Evolutionary conservation across 1,139 yeast species (phyloP).

Genomic region (Arxiozyma slooffiae): DNA sequence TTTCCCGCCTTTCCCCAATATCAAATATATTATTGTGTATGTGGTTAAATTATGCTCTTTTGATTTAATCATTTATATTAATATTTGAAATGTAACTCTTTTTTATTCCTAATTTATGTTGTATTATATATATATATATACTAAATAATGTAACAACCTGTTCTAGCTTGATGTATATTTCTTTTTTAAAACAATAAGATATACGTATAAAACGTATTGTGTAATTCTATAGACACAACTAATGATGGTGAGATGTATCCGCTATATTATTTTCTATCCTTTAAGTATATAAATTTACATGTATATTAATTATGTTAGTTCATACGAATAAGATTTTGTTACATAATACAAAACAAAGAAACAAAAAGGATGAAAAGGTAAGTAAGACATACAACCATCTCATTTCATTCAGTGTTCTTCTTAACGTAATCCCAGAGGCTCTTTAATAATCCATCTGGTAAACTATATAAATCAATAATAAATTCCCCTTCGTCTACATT

Average conservation of each 20-base stretch:
- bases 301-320: not conserved
- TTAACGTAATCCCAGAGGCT: conserved; percentile 92
- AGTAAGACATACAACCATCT: not conserved
- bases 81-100: not conserved
- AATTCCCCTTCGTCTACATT: conserved; percentile 96
- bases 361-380: too few species aligned
- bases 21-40: too few species aligned
- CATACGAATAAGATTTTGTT: not conserved
- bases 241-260: not conserved
- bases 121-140: not conserved
- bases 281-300: not conserved
- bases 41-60: not conserved
- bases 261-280: not conserved
- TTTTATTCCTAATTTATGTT: not conserved
- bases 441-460: conserved; percentile 84
- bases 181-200: too few species aligned
- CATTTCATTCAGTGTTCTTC: conserved; percentile 38
- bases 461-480: conserved; percentile 87
- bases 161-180: not conserved
- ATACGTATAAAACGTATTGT: too few species aligned
- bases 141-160: not conserved
- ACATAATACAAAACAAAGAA: not conserved
- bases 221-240: too few species aligned
- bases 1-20: not conserved
- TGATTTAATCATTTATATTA: not conserved